Conservation (phyloP, 2,329 filamentous ascomycete species). For the Sporothrix brasiliensis region DNA sequence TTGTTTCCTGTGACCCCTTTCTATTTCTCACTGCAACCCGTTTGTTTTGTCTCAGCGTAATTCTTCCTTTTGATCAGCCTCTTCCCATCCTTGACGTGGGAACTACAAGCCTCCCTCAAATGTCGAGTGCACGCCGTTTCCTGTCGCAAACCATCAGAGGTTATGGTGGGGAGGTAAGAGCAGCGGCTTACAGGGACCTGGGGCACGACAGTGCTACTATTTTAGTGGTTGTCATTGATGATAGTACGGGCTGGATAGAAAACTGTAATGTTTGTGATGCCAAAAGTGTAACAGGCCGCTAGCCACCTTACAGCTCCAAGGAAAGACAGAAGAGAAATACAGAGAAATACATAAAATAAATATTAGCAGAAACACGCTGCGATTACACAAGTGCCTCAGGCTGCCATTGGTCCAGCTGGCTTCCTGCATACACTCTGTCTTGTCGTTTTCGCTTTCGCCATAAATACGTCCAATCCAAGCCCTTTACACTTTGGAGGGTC, state of each 20-base stretch:
- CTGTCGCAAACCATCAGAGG: conserved; percentile 12
- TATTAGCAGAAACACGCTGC: neutral
- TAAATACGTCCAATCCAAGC: too few relatives aligned
- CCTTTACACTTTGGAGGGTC: too few relatives aligned
- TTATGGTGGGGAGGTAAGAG: neutral
- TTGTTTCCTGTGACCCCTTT: neutral
- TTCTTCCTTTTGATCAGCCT: neutral
- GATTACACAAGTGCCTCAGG: too few relatives aligned
- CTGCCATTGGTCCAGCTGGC: neutral
- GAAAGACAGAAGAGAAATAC: neutral
- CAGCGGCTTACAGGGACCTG: neutral
- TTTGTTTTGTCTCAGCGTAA: neutral
- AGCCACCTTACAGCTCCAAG: neutral
- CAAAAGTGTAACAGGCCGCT: neutral
- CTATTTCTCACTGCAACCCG: neutral
- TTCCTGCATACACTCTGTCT: neutral
- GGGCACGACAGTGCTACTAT: neutral
- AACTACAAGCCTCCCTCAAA: neutral
- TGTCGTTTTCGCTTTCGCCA: too few relatives aligned
- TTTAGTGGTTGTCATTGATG: neutral
- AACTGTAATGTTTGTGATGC: neutral
- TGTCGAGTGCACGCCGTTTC: neutral
- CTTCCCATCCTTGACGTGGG: neutral
- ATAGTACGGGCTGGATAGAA: neutral
- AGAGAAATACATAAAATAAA: neutral